These are phyloP conservation scores for Hypoxylon trugodes DNA, from an alignment of 495 filamentous ascomycete genomes.

Conservation along the genomic window DNA sequence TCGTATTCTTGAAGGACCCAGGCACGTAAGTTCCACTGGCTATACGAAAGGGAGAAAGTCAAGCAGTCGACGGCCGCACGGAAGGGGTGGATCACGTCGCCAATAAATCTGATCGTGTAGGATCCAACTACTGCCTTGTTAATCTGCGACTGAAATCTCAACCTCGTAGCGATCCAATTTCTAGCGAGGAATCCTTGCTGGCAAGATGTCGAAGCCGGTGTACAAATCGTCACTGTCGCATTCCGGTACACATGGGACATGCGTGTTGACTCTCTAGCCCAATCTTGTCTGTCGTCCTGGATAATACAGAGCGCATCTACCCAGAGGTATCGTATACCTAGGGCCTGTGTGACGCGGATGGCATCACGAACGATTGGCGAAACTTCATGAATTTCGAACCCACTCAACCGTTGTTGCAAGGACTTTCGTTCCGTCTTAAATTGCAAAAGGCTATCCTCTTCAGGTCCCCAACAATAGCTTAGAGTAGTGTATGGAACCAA, in stretches of 20 bases:
- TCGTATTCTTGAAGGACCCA: slow-evolving; percentile 27
- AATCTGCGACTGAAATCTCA: neutral
- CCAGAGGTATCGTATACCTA: slow-evolving; percentile 29
- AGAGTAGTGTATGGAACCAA: slow-evolving; percentile 10
- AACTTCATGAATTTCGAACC: slow-evolving; percentile 5
- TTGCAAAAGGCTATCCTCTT: slow-evolving; percentile 5
- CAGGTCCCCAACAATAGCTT: slow-evolving; percentile 25
- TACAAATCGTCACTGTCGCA: slow-evolving; percentile 19
- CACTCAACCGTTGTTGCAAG: neutral
- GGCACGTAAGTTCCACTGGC: slow-evolving; percentile 11
- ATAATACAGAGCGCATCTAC: slow-evolving; percentile 33
- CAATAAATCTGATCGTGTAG: neutral
- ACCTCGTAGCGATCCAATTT: neutral
- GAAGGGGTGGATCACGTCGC: neutral
- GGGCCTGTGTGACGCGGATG: neutral
- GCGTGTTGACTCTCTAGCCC: slow-evolving; percentile 19
- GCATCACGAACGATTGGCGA: slow-evolving; percentile 24
- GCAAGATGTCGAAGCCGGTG: slow-evolving; percentile 22
- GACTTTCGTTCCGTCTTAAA: slow-evolving; percentile 21
- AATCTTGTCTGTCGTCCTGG: slow-evolving; percentile 23
- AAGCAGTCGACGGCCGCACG: neutral
- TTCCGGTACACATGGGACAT: slow-evolving; percentile 26
- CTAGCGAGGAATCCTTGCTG: slow-evolving; percentile 11
- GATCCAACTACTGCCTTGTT: slow-evolving; percentile 1
- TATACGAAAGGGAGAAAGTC: neutral